Evolutionary conservation across 495 filamentous ascomycete genomes (phyloP), one percentile per base, ranked within the genome.

Genomic region (Penicillium coffeae): DNA sequence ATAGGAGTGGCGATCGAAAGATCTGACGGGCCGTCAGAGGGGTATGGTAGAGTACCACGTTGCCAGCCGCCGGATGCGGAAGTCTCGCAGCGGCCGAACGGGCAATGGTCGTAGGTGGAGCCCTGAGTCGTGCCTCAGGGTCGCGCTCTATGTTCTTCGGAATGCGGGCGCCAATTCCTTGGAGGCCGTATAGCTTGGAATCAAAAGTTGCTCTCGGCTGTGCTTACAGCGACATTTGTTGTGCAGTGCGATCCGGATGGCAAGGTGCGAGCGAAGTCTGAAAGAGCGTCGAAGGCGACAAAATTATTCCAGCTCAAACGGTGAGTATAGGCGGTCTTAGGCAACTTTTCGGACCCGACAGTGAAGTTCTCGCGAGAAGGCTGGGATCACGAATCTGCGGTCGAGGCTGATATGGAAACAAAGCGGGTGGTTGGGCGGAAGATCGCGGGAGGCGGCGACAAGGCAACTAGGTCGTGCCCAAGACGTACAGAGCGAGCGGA

Each of bases 1-100:
- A 36, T 22, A 49, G 46, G 50, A 51, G 48, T 47, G 48, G 55
- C 47, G 43, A 48, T 42, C 48, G 48, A 62, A 35, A 42, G 47
- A 34, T 37, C 46, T 62, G 59, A 61, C 54, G 55, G 57, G 48
- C 34, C 19, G 56, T 51, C 37, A 55, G 59, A 60, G 62, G 55
- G 60, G 63, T 60, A 65, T 51, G 65, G 55, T 56, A 54, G 60
- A 65, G 52, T 63, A 69, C 58, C 59, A 62, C 54, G 59, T 69
- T 66, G 59, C 57, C 54, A 57, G 48, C 52, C 59, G 60, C 69
- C 69, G 69, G 65, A 72, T 70, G 69, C 69, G 67, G 69, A 72
- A 67, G 50, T 54, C 38, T 50, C 49, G 22, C 32, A 39, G 30
- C 38, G 32, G 51, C 37, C 27, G 51, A 54, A 25, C 45, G 16